Conservation (phyloP, 306 rosid species). For the Cicer judaicum region DNA sequence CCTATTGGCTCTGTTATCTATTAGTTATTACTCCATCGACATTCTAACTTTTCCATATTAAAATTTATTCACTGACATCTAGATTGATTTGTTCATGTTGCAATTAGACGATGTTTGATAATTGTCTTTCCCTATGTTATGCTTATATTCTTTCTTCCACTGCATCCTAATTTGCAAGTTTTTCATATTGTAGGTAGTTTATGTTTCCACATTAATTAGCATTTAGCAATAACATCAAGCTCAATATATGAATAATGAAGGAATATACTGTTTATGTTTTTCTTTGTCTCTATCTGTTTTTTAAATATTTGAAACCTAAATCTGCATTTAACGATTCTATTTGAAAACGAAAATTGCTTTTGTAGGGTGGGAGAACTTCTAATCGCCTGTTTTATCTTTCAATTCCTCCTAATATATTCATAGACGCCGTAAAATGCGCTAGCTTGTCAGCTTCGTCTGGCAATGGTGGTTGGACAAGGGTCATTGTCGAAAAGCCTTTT, state of each 20-base stretch:
- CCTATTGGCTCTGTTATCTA: too few relatives aligned
- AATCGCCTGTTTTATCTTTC: constrained; percentile 92
- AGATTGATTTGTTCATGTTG: constrained; percentile 1
- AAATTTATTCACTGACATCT: neutral
- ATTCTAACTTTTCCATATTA: too few relatives aligned
- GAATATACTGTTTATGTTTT: neutral
- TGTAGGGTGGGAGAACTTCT: constrained; percentile 78
- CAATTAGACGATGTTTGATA: neutral
- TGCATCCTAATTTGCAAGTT: constrained; percentile 19
- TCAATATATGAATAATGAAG: constrained; percentile 2
- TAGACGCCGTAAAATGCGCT: constrained; percentile 82
- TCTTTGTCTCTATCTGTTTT: neutral
- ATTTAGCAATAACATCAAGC: constrained; percentile 1
- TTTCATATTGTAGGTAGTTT: constrained; percentile 11
- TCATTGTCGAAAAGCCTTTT: constrained; percentile 95
- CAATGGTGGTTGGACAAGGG: constrained; percentile 96
- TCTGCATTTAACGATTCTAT: constrained; percentile 38
- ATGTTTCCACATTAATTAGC: neutral
- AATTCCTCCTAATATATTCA: constrained; percentile 85
- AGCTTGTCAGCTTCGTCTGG: constrained; percentile 79
- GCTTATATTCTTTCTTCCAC: constrained; percentile 9
- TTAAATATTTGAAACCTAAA: neutral
- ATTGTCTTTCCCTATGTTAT: constrained; percentile 13
- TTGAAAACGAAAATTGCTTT: constrained; percentile 42
- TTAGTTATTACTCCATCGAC: too few relatives aligned